Percentiles rank a stretch among this genome's conserved stretches.
These are phyloP conservation scores for Parmelia sp. DNA, from an alignment of 495 filamentous ascomycete species.

Conservation along the genomic window DNA sequence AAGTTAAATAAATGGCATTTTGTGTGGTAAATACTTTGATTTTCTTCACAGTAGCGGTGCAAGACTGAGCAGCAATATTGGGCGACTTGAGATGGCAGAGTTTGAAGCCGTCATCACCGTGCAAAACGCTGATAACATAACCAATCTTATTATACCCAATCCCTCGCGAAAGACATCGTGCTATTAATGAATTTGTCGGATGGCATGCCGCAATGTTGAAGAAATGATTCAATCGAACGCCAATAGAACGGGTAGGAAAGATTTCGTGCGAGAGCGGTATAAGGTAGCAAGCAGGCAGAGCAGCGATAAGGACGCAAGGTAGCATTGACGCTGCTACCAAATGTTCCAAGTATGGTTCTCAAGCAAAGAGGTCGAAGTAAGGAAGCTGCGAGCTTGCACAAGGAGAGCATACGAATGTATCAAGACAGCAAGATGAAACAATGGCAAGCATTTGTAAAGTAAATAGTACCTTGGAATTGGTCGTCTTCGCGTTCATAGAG, in stretches of 20 bases:
- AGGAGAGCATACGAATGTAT: not conserved
- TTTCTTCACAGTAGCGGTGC: not conserved
- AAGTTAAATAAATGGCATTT: not conserved
- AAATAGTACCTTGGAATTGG: too few species aligned
- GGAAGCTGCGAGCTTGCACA: constrained; percentile 2
- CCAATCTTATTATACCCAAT: not conserved
- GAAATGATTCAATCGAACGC: not conserved
- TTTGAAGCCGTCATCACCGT: too few species aligned
- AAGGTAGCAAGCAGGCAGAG: not conserved
- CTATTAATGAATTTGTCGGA: not conserved
- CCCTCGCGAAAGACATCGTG: not conserved
- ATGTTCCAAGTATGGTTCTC: not conserved
- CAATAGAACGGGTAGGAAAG: not conserved
- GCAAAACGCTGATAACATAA: too few species aligned
- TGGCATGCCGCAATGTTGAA: not conserved
- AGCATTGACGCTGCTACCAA: not conserved
- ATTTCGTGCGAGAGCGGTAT: not conserved
- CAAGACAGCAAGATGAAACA: not conserved
- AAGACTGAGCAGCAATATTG: not conserved
- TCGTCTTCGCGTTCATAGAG: too few species aligned
- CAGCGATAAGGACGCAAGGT: not conserved
- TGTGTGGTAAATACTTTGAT: not conserved
- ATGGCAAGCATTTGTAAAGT: not conserved
- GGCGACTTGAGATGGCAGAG: not conserved
- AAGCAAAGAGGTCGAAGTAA: not conserved